Percentiles rank a stretch among this genome's conserved stretches.
Conservation (phyloP, 305 asterid genomes). For the Withania somnifera region DNA sequence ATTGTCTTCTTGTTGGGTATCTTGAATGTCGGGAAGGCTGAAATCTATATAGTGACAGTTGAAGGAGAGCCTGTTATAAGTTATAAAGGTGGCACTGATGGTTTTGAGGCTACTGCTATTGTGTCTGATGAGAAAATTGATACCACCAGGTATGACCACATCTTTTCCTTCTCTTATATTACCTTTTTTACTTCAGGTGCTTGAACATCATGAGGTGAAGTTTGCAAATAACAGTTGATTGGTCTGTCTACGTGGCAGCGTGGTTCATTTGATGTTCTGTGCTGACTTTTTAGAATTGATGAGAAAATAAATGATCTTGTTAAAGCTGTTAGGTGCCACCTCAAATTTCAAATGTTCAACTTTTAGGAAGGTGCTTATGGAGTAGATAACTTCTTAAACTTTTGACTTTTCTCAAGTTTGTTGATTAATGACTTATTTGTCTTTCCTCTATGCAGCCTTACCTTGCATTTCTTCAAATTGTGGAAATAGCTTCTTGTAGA, state of each 20-base stretch:
- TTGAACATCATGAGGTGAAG: background rate
- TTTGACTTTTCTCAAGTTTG: background rate
- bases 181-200: background rate
- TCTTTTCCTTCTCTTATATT: background rate
- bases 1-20: slow-evolving; percentile 30
- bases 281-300: background rate
- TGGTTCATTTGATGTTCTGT: background rate
- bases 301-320: background rate
- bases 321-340: background rate
- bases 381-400: background rate
- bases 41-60: slow-evolving; percentile 67
- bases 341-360: background rate
- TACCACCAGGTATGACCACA: slow-evolving; percentile 50
- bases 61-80: slow-evolving; percentile 97
- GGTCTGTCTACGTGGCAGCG: background rate
- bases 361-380: background rate
- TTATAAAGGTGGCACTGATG: slow-evolving; percentile 73
- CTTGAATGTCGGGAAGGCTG: slow-evolving; percentile 42
- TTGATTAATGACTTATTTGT: background rate
- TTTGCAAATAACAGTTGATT: background rate
- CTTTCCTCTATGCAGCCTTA: too few relatives aligned
- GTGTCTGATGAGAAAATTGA: slow-evolving; percentile 80
- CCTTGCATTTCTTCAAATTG: too few relatives aligned
- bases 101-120: slow-evolving; percentile 93
- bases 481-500: too few relatives aligned